phyloP scores from a whole-genome alignment of 768 basidiomycete species.

The Leccinum ochraceum region DNA sequence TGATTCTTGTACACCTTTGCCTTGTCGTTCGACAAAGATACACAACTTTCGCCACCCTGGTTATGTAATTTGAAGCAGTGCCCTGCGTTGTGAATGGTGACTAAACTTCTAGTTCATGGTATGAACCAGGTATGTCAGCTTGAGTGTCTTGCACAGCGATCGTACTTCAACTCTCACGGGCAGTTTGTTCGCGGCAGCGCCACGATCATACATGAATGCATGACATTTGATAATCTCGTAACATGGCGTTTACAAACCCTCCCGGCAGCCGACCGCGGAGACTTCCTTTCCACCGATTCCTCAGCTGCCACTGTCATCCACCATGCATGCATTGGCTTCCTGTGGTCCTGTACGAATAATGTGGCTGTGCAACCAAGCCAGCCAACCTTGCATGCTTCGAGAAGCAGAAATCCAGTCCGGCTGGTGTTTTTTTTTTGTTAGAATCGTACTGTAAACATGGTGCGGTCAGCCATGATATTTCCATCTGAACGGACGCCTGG shows the following conservation, averaged over 20 bases:
- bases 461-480: neutral
- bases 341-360: neutral
- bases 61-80: neutral
- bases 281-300: neutral
- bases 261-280: neutral
- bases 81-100: neutral
- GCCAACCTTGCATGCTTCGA: neutral
- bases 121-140: neutral
- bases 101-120: neutral
- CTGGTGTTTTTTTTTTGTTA: neutral
- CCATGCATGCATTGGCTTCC: neutral
- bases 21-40: constrained; percentile 6
- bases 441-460: neutral
- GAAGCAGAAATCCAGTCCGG: neutral
- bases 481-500: neutral
- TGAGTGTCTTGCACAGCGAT: neutral
- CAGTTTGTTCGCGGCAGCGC: neutral
- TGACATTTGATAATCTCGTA: neutral
- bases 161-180: neutral
- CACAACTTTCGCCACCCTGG: neutral
- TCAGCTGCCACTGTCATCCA: neutral
- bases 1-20: constrained; percentile 11
- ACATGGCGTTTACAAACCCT: neutral
- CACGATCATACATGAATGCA: neutral
- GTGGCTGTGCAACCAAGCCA: neutral